These are phyloP conservation scores for Epicoccum sorghinum DNA, from an alignment of 2,329 filamentous ascomycete species.

Conservation along the genomic window DNA sequence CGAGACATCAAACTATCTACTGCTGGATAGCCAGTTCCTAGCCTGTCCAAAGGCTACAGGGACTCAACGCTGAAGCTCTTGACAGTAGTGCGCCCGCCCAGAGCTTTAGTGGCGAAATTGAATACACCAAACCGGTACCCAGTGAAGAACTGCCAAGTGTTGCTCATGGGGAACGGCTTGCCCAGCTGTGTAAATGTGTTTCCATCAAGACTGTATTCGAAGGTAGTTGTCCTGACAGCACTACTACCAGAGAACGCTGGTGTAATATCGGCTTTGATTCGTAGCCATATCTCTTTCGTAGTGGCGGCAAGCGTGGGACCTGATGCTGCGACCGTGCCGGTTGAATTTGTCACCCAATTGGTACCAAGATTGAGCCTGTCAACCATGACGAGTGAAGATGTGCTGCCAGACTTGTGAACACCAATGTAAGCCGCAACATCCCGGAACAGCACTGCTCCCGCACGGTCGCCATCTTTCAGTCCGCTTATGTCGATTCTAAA, in stretches of 20 bases:
- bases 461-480: conserved; percentile 60
- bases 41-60: too few species aligned
- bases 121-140: conserved; percentile 49
- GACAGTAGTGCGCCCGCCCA: conserved; percentile 41
- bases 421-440: conserved; percentile 62
- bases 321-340: conserved; percentile 36
- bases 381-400: conserved; percentile 45
- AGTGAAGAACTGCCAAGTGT: conserved; percentile 48
- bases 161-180: conserved; percentile 39
- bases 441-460: conserved; percentile 61
- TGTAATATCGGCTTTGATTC: conserved; percentile 45
- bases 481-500: conserved; percentile 56
- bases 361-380: conserved; percentile 50
- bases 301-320: conserved; percentile 22
- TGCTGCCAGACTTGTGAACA: conserved; percentile 50
- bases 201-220: conserved; percentile 49
- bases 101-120: conserved; percentile 45
- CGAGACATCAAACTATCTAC: too few species aligned
- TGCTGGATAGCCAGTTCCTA: too few species aligned
- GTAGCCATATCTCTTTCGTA: conserved; percentile 39
- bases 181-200: conserved; percentile 41
- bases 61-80: conserved; percentile 22
- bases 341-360: conserved; percentile 41
- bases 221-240: conserved; percentile 33
- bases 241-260: conserved; percentile 37